Base-by-base conservation (phyloP, 1,284 basidiomycete species). In the Prillingera fragicola region DNA sequence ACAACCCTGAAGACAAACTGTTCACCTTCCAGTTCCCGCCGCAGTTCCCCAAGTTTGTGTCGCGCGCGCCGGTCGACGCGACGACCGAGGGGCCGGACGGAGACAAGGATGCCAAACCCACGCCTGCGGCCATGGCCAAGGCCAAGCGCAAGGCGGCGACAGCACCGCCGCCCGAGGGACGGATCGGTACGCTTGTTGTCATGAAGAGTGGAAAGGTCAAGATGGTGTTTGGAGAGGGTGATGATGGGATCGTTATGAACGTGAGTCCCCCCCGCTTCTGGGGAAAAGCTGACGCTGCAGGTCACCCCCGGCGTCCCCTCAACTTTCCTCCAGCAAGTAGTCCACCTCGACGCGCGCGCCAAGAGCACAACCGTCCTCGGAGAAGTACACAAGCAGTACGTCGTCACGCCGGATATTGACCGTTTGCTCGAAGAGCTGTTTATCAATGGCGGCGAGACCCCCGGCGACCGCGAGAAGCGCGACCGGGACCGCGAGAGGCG, bases 11-110 rank as follows among this genome's bases (percentile, higher is more conserved):
- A 82, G 63, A 62, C 76, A 72, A 82, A 21, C 74, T 95, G 2
- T 94, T 87, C 63, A 83, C 91, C 54, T 94, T 95, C 73, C 91
- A 94, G 67, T 94, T 96, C 63, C 91, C 91, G 0, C 71, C 77
- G n/a, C 83, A 87, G 0, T 91, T 95, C 70, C 90, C 91, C 0
- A 77, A 74, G 13, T 94, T 92, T 68, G 54, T 74, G 22, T 42
- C 57, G 41, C 9, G 40, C 46, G 32, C 52, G 27, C 35, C 56
- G 36, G 43, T 60, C 40, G 41, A 62, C 33, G 45, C 52, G 1
- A 51, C 53, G 47, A 44, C 65, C 54, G 62, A 71, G 32, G 45
- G 43, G 41, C 41, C 48, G 17, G 37, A 48, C 8, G 36, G 34
- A 27, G 47, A 50, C 37, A 49, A 48, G 22, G 59, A 59, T 39